A percentile compares a stretch with the other conserved stretches of the same genome.
Conservation (phyloP, 2,329 filamentous ascomycete genomes). For the Xylariales sp. region DNA sequence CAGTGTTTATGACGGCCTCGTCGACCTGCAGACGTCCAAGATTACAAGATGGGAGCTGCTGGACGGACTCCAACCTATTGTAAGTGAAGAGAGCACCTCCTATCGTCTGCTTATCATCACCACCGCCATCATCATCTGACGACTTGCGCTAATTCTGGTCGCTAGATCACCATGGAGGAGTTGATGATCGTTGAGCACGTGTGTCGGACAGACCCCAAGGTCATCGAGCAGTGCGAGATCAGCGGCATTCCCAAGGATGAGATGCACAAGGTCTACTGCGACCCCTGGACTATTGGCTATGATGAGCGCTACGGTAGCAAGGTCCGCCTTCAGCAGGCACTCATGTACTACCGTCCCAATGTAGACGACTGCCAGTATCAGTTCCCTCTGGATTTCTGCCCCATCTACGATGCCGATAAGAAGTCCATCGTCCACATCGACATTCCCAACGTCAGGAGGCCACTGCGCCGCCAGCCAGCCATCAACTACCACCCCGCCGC, state of each 20-base stretch:
- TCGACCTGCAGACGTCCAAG: slow-evolving; percentile 64
- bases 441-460: slow-evolving; percentile 71
- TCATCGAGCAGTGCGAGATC: slow-evolving; percentile 85
- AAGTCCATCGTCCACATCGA: slow-evolving; percentile 79
- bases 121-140: not conserved
- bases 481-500: slow-evolving; percentile 77
- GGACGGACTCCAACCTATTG: slow-evolving; percentile 75
- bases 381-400: slow-evolving; percentile 89
- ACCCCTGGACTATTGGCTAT: slow-evolving; percentile 94
- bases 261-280: slow-evolving; percentile 95
- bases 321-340: slow-evolving; percentile 79
- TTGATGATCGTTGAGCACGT: slow-evolving; percentile 74
- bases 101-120: too few relatives aligned
- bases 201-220: slow-evolving; percentile 72
- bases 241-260: slow-evolving; percentile 76
- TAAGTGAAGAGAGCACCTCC: slow-evolving; percentile 32
- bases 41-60: slow-evolving; percentile 72
- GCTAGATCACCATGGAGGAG: slow-evolving; percentile 84
- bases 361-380: slow-evolving; percentile 86
- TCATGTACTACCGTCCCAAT: slow-evolving; percentile 93
- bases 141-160: slow-evolving; percentile 8
- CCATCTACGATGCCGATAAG: slow-evolving; percentile 81
- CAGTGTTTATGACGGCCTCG: slow-evolving; percentile 77
- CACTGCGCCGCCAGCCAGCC: slow-evolving; percentile 64
- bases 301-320: slow-evolving; percentile 82